These are phyloP conservation scores for Waitea zeae DNA, from an alignment of 1,284 basidiomycete genomes.

Conservation along the genomic window DNA sequence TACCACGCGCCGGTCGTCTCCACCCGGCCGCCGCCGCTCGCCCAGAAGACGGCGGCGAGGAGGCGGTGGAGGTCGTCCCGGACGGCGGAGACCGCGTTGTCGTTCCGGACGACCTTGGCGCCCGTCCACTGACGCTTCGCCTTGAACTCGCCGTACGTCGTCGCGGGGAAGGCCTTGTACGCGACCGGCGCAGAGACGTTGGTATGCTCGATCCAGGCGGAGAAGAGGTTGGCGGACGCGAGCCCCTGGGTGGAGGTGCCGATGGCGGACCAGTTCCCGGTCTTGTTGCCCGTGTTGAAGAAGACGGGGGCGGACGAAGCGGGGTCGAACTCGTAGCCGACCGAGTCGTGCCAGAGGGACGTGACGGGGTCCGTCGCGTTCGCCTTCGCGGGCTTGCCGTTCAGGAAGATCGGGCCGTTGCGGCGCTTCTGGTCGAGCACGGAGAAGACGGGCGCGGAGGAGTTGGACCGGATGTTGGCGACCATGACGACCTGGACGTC, in stretches of 20 bases:
- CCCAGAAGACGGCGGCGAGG: constrained; percentile 29
- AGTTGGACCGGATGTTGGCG: constrained; percentile 25
- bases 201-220: constrained; percentile 37
- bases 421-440: constrained; percentile 46
- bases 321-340: constrained; percentile 30
- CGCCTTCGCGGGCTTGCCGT: constrained; percentile 17
- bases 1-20: constrained; percentile 6
- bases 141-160: constrained; percentile 17
- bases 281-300: constrained; percentile 25
- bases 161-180: constrained; percentile 39
- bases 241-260: constrained; percentile 39
- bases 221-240: constrained; percentile 36
- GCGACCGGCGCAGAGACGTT: constrained; percentile 18
- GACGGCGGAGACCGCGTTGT: constrained; percentile 22
- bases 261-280: constrained; percentile 44
- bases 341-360: constrained; percentile 38
- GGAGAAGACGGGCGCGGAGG: constrained; percentile 30
- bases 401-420: constrained; percentile 22
- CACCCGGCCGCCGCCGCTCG: constrained; percentile 12
- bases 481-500: constrained; percentile 47
- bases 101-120: constrained; percentile 24
- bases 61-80: constrained; percentile 19
- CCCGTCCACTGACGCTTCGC: constrained; percentile 6
- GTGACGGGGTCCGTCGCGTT: constrained; percentile 16
- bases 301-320: constrained; percentile 18